Base-by-base conservation (phyloP, 495 filamentous ascomycete species). In the Penicillium desertorum region DNA sequence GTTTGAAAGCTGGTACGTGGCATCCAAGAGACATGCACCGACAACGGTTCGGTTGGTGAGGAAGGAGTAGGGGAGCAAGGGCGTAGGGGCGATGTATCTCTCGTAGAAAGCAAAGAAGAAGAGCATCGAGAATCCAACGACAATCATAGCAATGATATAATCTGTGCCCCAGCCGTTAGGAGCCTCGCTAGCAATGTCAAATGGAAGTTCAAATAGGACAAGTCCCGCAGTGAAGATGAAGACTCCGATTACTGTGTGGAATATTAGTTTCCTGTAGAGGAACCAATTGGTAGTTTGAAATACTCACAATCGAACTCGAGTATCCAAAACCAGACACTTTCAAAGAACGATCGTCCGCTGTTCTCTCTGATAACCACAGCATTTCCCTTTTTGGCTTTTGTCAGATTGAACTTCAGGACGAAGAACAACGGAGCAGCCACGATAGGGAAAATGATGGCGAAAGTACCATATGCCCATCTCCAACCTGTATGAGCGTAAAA, bases 391-490 rank as follows among this genome's bases (percentile, higher is more conserved):
- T 75, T 70, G 36, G 85, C 85, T 59, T 86, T 84, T 39, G 60
- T 67, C 29, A 78, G 66, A 63, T 84, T 81, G 53, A 66, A 56
- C 56, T 70, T 74, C 39, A 84, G 74, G 5, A 83, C 60, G 16
- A 63, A 47, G 30, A 49, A 63, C 32, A 84, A 58, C 32, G 82
- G 82, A 7, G 72, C 45, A 56, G 75, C 80, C 47, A 83, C 66
- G 19, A 81, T 50, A 1, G 81, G 83, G 6, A 78, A 77, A 57
- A 86, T 71, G 64, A 87, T 84, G 29, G 80, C 71, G 61, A 83
- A 87, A 34, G 74, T 68, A 22, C 84, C 84, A 59, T 82, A 86
- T 19, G 73, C 81, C 86, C 84, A 88, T 51, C 83, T 74, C 71
- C 77, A 88, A 45, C 77, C 73, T 16, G 73, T 66, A 1, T 76